phyloP scores from a whole-genome alignment of 169 alveolate genomes.

The Theileria equi region DNA sequence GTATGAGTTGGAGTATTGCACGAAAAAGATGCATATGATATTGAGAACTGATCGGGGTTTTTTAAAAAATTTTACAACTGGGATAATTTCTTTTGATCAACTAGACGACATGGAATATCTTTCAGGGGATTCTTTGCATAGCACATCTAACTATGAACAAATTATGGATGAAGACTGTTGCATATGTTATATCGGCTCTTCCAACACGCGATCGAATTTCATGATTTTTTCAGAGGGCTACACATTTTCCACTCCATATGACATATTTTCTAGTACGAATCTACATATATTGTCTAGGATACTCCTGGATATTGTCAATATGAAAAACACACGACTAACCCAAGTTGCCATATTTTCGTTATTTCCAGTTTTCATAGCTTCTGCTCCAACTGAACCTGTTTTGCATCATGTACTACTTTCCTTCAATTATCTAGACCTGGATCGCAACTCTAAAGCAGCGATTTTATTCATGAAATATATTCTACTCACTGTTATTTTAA shows the following conservation, averaged over 20 bases:
- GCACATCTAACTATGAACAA: conserved; percentile 7
- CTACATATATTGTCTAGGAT: conserved; percentile 1
- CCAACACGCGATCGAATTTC: conserved; percentile 19
- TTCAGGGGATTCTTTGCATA: conserved; percentile 1
- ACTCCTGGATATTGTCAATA: conserved; percentile 1
- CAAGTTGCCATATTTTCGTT: conserved; percentile 48
- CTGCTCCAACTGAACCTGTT: conserved; percentile 32
- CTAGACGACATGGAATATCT: conserved; percentile 10
- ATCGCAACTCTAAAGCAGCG: conserved; percentile 1
- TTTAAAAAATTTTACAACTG: conserved; percentile 15
- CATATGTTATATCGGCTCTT: conserved; percentile 33
- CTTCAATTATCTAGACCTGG: neutral
- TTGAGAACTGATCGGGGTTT: conserved; percentile 26
- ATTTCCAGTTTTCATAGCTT: conserved; percentile 48
- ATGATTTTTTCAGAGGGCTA: conserved; percentile 41
- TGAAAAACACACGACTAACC: conserved; percentile 5
- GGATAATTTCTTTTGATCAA: conserved; percentile 3
- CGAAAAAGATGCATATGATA: conserved; percentile 3
- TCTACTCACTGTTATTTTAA: conserved; percentile 29
- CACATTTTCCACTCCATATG: conserved; percentile 13
- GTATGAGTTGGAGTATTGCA: conserved; percentile 39
- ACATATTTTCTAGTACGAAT: conserved; percentile 5
- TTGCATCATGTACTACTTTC: conserved; percentile 17
- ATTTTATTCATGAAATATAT: conserved; percentile 20
- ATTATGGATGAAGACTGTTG: conserved; percentile 11